These are phyloP conservation scores for Cucurbitaria berberidis DNA, from an alignment of 2,329 filamentous ascomycete species.

Conservation along the genomic window DNA sequence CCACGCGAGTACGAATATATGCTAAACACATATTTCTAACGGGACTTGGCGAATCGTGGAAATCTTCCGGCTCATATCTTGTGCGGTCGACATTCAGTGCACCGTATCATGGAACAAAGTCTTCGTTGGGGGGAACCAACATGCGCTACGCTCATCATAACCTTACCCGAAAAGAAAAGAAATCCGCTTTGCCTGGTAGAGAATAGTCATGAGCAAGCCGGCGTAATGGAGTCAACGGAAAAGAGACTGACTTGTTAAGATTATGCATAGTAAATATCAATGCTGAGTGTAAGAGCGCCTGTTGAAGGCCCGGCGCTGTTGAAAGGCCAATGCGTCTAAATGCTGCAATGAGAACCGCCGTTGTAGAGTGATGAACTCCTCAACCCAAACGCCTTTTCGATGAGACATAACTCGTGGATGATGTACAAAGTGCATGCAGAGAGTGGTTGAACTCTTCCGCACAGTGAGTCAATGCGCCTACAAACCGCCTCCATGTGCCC, in stretches of 20 bases:
- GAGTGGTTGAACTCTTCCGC: background rate
- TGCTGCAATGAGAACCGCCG: slow-evolving; percentile 21
- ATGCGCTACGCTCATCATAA: no score
- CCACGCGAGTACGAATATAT: background rate
- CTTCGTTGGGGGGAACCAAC: background rate
- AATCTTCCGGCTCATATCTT: background rate
- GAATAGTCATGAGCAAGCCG: no score
- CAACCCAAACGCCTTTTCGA: slow-evolving; percentile 18
- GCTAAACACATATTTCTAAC: no score
- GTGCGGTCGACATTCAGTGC: no score
- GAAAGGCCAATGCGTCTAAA: slow-evolving; percentile 34
- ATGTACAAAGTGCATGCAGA: background rate
- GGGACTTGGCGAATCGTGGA: no score
- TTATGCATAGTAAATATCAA: slow-evolving; percentile 1
- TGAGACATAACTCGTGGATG: background rate
- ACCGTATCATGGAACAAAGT: background rate
- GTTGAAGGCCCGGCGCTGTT: slow-evolving; percentile 36
- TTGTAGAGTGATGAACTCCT: slow-evolving; percentile 41
- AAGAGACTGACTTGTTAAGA: background rate
- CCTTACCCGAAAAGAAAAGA: no score
- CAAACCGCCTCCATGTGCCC: background rate
- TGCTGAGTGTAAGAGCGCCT: slow-evolving; percentile 22
- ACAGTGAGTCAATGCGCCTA: background rate
- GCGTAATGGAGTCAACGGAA: background rate
- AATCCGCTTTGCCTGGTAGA: background rate